Base-by-base conservation (phyloP, 768 basidiomycete species). In the Roridomyces roridus region DNA sequence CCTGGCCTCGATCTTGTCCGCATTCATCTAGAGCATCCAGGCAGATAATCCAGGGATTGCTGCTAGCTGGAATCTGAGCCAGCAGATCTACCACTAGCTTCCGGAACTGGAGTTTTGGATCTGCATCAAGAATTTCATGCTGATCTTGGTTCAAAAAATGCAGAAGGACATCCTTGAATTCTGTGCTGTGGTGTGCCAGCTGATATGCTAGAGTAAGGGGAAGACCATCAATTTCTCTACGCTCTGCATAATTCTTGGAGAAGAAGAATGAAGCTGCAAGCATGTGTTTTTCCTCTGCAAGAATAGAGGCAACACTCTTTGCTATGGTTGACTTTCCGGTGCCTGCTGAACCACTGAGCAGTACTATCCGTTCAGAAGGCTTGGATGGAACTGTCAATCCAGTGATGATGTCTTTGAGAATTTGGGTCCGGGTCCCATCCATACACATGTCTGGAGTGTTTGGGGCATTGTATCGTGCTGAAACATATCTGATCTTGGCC, bases 181-280 rank as follows among this genome's bases (percentile, higher is more conserved):
- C 4, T 25, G 42, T 14, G 44, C 34, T 31, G 24, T 45, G 51
- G 20, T 50, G 34, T 17, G 41, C 55, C 6, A 57, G 35, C 18
- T 57, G 55, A 1, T 31, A 24, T 10, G 55, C 48, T 17, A 50
- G 35, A 21, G 48, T 36, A 29, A 50, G 36, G 1, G 55, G 42
- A 5, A 57, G 5, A 10, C 26, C 6, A 9, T 15, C 5, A 15
- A 43, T 21, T 3, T 39, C n/a, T 2, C 26, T 42, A 9, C 55
- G 48, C 0, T 44, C 55, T 28, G 34, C 21, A 24, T 50, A 51
- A n/a, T 36, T 14, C 6, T 24, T 11, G 3, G 55, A 57, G 28
- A 57, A 57, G 45, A 57, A 57, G 17, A 57, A 57, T 4, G 55
- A 57, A 2, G 55, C 55, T 6, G 20, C 55, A 20, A 46, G 43